phyloP scores from a whole-genome alignment of 257 asterid species.

The Euphrasia confusa region DNA sequence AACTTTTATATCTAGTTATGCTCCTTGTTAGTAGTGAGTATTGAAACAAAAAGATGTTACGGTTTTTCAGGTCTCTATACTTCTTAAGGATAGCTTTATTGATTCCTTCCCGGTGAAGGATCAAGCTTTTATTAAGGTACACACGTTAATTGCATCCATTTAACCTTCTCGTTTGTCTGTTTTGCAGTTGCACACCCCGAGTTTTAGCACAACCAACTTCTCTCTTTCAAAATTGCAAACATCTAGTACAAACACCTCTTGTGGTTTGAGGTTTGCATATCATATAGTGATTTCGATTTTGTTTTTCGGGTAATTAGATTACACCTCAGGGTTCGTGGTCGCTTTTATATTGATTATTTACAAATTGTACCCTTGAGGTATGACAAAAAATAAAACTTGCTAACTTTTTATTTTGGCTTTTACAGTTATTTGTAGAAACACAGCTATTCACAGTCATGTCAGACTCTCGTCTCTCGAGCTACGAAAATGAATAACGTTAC shows the following conservation, averaged over 20 bases:
- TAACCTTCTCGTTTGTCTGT: background rate
- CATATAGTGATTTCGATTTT: too few species aligned
- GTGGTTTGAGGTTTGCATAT: too few species aligned
- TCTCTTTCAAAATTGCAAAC: background rate
- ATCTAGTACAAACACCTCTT: too few species aligned
- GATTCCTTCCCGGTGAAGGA: conserved; percentile 65
- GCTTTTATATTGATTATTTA: too few species aligned
- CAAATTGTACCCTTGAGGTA: too few species aligned
- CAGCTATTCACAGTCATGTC: conserved; percentile 69
- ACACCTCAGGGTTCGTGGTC: too few species aligned
- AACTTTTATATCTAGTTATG: conserved; percentile 8
- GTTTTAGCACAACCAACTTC: background rate
- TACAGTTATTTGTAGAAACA: conserved; percentile 85
- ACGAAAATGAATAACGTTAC: conserved; percentile 39
- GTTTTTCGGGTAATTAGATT: too few species aligned
- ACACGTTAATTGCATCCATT: background rate
- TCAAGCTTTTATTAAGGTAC: conserved; percentile 75
- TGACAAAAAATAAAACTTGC: too few species aligned
- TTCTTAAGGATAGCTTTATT: conserved; percentile 78
- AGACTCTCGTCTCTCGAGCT: conserved; percentile 60
- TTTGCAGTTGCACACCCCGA: background rate
- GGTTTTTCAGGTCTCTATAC: conserved; percentile 67
- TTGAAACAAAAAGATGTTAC: conserved; percentile 24
- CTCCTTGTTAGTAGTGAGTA: background rate
- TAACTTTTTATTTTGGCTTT: conserved; percentile 11